Evolutionary conservation across 352 stramenopile genomes (phyloP), one percentile per base, ranked within the genome.

Genomic region (Globisporangium orthogonon): DNA sequence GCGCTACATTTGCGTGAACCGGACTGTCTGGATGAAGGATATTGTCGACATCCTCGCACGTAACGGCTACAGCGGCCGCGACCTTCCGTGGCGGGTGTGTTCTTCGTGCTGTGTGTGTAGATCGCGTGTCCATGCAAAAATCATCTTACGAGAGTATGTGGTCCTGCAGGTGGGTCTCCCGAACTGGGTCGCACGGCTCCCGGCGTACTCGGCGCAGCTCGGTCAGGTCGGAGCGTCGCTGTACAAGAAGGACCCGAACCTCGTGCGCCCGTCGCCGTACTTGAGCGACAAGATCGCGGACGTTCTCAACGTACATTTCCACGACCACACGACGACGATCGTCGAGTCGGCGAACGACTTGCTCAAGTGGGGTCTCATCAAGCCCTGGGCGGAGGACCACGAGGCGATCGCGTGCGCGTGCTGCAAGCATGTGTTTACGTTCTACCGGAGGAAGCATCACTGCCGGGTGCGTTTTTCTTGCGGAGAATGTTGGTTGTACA

Each of bases 321-420:
- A 73, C n/a, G 66, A 76, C 7, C 67, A 83, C 4, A 60, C 72
- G 3, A 63, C 66, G 40, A 90, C 85, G 17, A 65, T 95, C 33
- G 72, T 95, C n/a, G 83, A 93, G 52, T 80, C 85, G 13, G 83
- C 85, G 0, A 89, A 91, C 33, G 85, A 95, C 62, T 52, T 95
- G 60, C 58, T 95, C 31, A 91, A 87, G 56, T 95, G 85, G 85
- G 80, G 83, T 3, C 69, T 89, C 10, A 93, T 95, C 60, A 95
- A 95, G 43, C 83, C 85, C 7, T 95, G 85, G 85, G 83, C 81
- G n/a, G 85, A 95, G 62, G 85, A 95, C 55, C 83, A 95, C 43
- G 81, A 91, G 55, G 76, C 81, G 4, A 56, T 84, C 15, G 70
- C 77, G 5, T 95, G 85, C 46, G 69, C 74, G 9, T 92, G 86